Conservation (phyloP, 2,329 filamentous ascomycete species). For the Mollisiaceae sp. region DNA sequence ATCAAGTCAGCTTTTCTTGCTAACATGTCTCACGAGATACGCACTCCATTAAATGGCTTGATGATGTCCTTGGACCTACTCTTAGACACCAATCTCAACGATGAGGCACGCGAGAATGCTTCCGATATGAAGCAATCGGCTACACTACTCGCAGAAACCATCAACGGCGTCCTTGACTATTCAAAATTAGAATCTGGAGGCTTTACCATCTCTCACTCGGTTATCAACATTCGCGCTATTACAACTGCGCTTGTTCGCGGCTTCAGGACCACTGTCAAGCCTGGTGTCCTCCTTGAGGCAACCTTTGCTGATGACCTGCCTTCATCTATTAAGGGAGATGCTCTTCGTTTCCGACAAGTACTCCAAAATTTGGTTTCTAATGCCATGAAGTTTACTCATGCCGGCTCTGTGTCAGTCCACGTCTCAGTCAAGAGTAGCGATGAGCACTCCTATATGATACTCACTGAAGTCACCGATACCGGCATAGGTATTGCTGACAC, state of each 20-base stretch:
- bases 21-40: constrained; percentile 69
- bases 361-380: constrained; percentile 67
- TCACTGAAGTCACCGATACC: constrained; percentile 58
- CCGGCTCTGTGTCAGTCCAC: constrained; percentile 55
- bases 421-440: constrained; percentile 49
- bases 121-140: constrained; percentile 65
- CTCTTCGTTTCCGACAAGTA: constrained; percentile 64
- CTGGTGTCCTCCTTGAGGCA: constrained; percentile 52
- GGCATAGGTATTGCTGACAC: constrained; percentile 56
- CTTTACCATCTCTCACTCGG: constrained; percentile 52
- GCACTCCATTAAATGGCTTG: constrained; percentile 69
- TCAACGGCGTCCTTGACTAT: constrained; percentile 71
- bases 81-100: constrained; percentile 56
- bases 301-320: constrained; percentile 54
- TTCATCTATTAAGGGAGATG: constrained; percentile 57
- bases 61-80: constrained; percentile 63
- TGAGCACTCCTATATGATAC: constrained; percentile 50
- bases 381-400: constrained; percentile 65
- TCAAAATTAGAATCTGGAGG: constrained; percentile 65
- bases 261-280: constrained; percentile 52
- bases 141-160: constrained; percentile 61
- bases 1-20: constrained; percentile 66
- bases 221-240: not conserved
- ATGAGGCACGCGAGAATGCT: constrained; percentile 60
- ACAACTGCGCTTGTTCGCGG: constrained; percentile 56